Percentiles rank a stretch among this genome's conserved stretches.
These are phyloP conservation scores for Dimocarpus longan DNA, from an alignment of 345 rosid species.

Conservation along the genomic window DNA sequence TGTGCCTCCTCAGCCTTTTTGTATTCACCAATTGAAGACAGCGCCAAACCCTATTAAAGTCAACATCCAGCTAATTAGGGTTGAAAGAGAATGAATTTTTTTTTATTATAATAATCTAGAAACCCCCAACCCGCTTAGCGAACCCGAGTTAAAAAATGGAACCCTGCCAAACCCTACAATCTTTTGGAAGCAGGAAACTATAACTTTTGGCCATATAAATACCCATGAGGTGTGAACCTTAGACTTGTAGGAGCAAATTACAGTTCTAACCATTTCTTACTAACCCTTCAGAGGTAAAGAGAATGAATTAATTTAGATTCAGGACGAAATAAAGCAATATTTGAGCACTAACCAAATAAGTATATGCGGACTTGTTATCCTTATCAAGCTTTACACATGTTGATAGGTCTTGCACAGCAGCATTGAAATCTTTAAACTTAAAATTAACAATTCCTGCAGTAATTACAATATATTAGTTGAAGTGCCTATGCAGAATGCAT, in stretches of 20 bases:
- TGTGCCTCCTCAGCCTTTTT: constrained; percentile 84
- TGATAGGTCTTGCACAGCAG: constrained; percentile 85
- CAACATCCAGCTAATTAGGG: constrained; percentile 24
- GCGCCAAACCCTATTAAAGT: constrained; percentile 69
- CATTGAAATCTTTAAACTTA: constrained; percentile 86
- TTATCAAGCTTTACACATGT: constrained; percentile 77
- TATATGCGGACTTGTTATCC: constrained; percentile 89
- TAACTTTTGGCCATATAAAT: no score
- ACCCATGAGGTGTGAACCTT: no score
- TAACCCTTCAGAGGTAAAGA: neutral
- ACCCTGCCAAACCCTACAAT: no score
- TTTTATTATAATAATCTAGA: no score
- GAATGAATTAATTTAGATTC: constrained; percentile 15
- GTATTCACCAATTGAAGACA: constrained; percentile 78
- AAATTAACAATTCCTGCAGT: constrained; percentile 88
- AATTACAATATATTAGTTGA: constrained; percentile 27
- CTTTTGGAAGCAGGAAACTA: no score
- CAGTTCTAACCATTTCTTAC: no score
- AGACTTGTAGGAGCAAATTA: no score
- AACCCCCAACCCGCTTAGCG: no score
- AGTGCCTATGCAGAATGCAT: neutral
- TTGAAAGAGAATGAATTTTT: constrained; percentile 5
- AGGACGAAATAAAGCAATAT: constrained; percentile 18
- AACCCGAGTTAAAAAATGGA: no score
- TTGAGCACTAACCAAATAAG: constrained; percentile 68